A percentile compares a stretch with the other conserved stretches of the same genome.
Conservation (phyloP, 805 yeast species). For the Metschnikowia chrysomelidarum region DNA sequence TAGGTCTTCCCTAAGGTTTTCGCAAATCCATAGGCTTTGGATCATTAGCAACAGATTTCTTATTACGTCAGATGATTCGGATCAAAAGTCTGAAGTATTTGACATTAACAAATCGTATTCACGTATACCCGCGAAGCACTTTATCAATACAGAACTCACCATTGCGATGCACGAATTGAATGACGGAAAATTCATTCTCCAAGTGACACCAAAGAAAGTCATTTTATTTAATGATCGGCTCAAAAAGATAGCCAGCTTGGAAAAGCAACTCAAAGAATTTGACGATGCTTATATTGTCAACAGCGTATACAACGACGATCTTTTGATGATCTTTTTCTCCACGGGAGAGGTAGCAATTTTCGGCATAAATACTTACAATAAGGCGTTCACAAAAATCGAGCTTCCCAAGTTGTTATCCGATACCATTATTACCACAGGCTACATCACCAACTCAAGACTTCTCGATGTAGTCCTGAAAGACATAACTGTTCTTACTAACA, state of each 20-base stretch:
- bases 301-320: slow-evolving; percentile 61
- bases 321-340: slow-evolving; percentile 58
- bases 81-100: slow-evolving; percentile 66
- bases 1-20: slow-evolving; percentile 66
- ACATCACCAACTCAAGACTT: slow-evolving; percentile 53
- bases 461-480: slow-evolving; percentile 41
- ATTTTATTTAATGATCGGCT: slow-evolving; percentile 60
- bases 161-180: slow-evolving; percentile 63
- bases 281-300: slow-evolving; percentile 60
- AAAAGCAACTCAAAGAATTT: slow-evolving; percentile 29
- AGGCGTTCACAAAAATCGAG: slow-evolving; percentile 31
- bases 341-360: slow-evolving; percentile 69
- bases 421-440: slow-evolving; percentile 67
- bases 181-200: slow-evolving; percentile 60
- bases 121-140: slow-evolving; percentile 57
- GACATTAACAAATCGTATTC: slow-evolving; percentile 61
- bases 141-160: slow-evolving; percentile 61
- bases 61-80: slow-evolving; percentile 67
- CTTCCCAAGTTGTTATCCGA: slow-evolving; percentile 42
- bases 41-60: slow-evolving; percentile 61
- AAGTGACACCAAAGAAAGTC: slow-evolving; percentile 67
- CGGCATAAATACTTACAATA: slow-evolving; percentile 39
- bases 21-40: slow-evolving; percentile 75
- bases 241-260: slow-evolving; percentile 48
- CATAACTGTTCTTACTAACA: slow-evolving; percentile 23